Conservation (phyloP, 2,329 filamentous ascomycete genomes). For the Aurifilum marmelostoma region DNA sequence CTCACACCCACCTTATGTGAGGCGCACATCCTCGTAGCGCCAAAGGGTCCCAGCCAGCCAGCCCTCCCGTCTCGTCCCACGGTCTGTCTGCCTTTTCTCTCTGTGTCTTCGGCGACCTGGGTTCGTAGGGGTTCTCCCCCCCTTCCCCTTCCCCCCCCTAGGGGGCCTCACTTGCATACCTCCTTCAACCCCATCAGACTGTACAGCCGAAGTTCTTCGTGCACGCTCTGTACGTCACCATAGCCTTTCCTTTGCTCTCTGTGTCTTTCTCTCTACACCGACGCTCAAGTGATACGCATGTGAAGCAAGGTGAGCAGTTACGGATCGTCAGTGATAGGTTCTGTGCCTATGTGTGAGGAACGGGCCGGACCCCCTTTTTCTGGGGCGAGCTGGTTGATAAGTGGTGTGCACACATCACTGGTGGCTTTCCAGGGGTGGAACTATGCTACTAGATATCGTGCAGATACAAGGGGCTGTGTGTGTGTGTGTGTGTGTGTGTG, state of each 20-base stretch:
- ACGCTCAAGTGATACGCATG: constrained; percentile 24
- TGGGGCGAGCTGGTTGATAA: neutral
- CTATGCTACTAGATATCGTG: constrained; percentile 2
- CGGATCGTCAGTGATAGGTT: constrained; percentile 10
- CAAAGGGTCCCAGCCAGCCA: neutral
- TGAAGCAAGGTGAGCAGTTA: constrained; percentile 21
- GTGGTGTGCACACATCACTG: constrained; percentile 21
- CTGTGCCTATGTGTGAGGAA: neutral
- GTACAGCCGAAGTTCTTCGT: constrained; percentile 10
- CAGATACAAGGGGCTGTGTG: neutral
- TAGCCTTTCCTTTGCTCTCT: neutral
- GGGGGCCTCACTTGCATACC: neutral
- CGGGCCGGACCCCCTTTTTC: neutral
- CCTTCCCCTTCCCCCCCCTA: too few relatives aligned
- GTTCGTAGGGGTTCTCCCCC: neutral
- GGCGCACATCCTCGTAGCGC: constrained; percentile 21
- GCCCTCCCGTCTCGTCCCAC: neutral
- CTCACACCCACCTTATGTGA: constrained; percentile 20
- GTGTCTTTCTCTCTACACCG: neutral
- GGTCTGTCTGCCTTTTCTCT: neutral
- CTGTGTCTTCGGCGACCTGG: neutral
- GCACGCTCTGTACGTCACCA: neutral
- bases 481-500: constrained; percentile 2
- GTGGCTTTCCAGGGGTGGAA: constrained; percentile 18
- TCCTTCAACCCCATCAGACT: neutral